Evolutionary conservation across 2,329 filamentous ascomycete species (phyloP).

Genomic region (Diaporthe humulicola): DNA sequence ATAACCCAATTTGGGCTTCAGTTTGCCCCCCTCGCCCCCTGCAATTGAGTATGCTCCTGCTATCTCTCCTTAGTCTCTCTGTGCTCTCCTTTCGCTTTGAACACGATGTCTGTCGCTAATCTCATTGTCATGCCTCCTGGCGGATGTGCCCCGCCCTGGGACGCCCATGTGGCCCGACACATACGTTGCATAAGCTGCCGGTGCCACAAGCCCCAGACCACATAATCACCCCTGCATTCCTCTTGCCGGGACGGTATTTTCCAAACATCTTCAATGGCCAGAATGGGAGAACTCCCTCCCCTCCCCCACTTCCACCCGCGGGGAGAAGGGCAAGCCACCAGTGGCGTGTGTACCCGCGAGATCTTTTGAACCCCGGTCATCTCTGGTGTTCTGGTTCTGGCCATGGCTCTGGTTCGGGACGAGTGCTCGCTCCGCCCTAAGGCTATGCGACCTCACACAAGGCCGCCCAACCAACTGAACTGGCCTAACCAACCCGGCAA

Average conservation of each 20-base stretch:
- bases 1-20: constrained; percentile 27
- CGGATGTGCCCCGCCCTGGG: constrained; percentile 16
- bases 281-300: background rate
- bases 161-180: constrained; percentile 35
- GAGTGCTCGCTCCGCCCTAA: constrained; percentile 30
- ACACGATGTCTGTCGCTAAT: constrained; percentile 55
- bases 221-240: constrained; percentile 39
- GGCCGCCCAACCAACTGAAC: constrained; percentile 7
- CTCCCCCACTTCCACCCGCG: background rate
- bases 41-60: constrained; percentile 28
- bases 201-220: constrained; percentile 16
- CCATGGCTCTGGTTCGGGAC: background rate
- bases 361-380: constrained; percentile 29
- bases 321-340: background rate
- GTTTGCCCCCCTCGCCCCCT: constrained; percentile 17
- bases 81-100: constrained; percentile 34
- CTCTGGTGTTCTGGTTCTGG: constrained; percentile 10
- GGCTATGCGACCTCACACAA: constrained; percentile 35
- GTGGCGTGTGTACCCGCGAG: constrained; percentile 31
- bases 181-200: constrained; percentile 18
- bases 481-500: background rate
- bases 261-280: constrained; percentile 31
- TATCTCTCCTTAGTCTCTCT: constrained; percentile 35
- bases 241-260: constrained; percentile 22
- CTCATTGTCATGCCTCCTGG: constrained; percentile 55